Evolutionary conservation across 257 asterid genomes (phyloP), one percentile per base, ranked within the genome.

Genomic region (Gardenia jasminoides): DNA sequence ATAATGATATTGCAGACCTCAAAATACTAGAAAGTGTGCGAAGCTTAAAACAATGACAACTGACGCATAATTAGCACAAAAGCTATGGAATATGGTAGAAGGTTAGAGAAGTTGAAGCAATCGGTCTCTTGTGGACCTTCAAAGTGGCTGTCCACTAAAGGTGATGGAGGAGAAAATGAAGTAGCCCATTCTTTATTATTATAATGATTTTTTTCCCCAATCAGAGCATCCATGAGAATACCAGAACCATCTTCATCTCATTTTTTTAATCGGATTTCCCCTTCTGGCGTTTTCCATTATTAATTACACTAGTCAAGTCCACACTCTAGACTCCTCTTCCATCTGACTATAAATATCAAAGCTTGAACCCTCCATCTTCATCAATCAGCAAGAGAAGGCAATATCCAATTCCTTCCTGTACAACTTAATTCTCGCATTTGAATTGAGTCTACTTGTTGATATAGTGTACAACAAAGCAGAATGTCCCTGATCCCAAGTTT

Each of bases 401-500:
- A 36, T 36, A 36, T 36, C 41, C 41, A 36, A 5, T 46, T 46
- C 50, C 50, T 7, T 20, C 28, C 7, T 66, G 26, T 33, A 36
- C 20, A 13, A 56, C 62, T 36, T 17, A 19, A 19, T 56, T 17
- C 26, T 20, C 19, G 62, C 62, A 0, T 56, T 56, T 56, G 62
- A 19, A 36, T 36, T 36, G 4, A 56, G 26, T 56, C 20, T 56
- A 0, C 26, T 56, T 56, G 62, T 6, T 56, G 9, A 36, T 36
- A 36, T 36, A 36, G 4, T 36, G 41, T 36, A 36, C 41, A 36
- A 36, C 41, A 36, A 36, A 36, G 41, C n/a, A n/a, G n/a, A n/a
- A 70, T 78, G 81, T 33, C 81, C 24, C 28, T 78, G 36, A 78
- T 78, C 58, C 81, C 81, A 10, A 70, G 77, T 54, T 36, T 78